Evolutionary conservation across 805 yeast genomes (phyloP).

Genomic region (Kuraishia piskuri): DNA sequence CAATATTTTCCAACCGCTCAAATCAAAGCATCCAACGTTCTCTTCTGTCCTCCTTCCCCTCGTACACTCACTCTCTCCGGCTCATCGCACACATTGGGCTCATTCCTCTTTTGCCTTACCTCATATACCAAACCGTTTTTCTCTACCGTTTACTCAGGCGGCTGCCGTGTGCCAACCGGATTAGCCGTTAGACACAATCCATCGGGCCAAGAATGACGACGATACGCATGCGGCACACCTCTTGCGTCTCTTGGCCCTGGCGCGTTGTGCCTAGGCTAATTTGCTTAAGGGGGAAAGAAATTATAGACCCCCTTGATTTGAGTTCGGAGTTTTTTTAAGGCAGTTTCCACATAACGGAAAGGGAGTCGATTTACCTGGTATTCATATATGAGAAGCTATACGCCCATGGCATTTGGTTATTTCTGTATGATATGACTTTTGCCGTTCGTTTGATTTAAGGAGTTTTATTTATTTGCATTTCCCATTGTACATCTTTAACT

Average conservation of each 20-base stretch:
- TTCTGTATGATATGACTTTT: background rate
- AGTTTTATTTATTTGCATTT: background rate
- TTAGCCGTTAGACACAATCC: background rate
- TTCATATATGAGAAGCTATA: background rate
- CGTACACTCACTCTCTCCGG: too few relatives aligned
- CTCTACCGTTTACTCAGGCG: too few relatives aligned
- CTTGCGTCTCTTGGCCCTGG: background rate
- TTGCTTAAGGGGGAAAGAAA: background rate
- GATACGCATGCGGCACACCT: background rate
- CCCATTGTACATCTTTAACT: background rate
- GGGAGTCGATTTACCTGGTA: background rate
- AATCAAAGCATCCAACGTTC: too few relatives aligned
- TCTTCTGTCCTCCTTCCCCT: too few relatives aligned
- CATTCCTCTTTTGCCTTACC: too few relatives aligned
- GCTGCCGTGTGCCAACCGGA: background rate
- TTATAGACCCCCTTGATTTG: background rate
- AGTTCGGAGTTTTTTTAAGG: background rate
- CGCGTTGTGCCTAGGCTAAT: background rate
- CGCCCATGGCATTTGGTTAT: background rate
- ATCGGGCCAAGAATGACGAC: background rate
- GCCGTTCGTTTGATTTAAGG: background rate
- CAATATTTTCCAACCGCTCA: too few relatives aligned
- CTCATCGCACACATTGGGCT: too few relatives aligned
- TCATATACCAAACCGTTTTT: too few relatives aligned
- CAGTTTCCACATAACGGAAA: background rate